These are phyloP conservation scores for Ophiocytium majus DNA, from an alignment of 352 stramenopile species.

Conservation along the genomic window DNA sequence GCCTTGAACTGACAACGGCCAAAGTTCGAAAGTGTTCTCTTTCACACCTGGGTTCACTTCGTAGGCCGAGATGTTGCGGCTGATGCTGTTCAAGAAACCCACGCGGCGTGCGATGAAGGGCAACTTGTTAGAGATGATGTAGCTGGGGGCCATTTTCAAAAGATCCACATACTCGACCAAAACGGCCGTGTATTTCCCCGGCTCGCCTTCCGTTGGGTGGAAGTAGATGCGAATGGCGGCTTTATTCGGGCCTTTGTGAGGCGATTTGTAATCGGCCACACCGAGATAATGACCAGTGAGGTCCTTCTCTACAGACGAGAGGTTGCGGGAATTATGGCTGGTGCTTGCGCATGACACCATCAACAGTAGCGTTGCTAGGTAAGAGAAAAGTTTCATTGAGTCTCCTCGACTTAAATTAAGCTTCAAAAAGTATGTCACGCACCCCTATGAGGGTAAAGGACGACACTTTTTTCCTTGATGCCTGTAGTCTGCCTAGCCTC, in stretches of 20 bases:
- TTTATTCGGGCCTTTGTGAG: background rate
- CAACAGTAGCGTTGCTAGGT: background rate
- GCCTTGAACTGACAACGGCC: background rate
- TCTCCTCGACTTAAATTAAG: background rate
- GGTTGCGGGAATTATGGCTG: background rate
- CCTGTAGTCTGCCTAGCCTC: background rate
- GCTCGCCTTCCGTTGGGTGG: background rate
- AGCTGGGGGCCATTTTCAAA: background rate
- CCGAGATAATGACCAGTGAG: conserved; percentile 5
- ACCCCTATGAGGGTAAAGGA: background rate
- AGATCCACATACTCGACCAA: conserved; percentile 7
- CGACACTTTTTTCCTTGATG: background rate
- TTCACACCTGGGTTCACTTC: background rate
- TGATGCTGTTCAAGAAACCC: conserved; percentile 1
- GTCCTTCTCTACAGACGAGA: background rate
- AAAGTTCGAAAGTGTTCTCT: conserved; percentile 13
- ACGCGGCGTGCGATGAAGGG: background rate
- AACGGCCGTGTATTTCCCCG: background rate
- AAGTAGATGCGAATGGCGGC: background rate
- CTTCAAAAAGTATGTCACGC: conserved; percentile 8
- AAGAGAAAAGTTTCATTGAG: background rate
- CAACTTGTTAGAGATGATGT: conserved; percentile 4
- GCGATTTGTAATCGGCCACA: background rate
- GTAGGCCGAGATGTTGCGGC: background rate
- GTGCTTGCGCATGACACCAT: background rate